Evolutionary conservation across 2,329 filamentous ascomycete genomes (phyloP), one percentile per base, ranked within the genome.

Genomic region (Ceratocystiopsis minuta): DNA sequence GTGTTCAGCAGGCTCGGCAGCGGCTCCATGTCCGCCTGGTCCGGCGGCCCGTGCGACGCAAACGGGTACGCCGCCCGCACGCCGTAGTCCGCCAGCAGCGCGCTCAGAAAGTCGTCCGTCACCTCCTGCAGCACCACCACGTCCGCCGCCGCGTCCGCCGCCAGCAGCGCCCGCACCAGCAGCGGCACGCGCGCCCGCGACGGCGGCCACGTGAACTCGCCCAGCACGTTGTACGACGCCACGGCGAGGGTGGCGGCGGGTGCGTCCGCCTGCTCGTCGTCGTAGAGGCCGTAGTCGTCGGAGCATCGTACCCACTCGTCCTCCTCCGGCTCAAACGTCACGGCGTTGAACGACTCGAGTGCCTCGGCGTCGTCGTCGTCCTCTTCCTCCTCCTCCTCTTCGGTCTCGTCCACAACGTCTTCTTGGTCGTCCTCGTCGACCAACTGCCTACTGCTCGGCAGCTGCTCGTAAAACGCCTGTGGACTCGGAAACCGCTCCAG

Each of bases 1-100:
- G 72, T 59, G 48, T 80, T 80, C 9, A 75, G 63, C 39, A 74
- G 60, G 45, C 66, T 76, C 1, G 72, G 67, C 14, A 80, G 60
- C 4, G 74, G 72, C 2, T 65, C 66, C 39, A 71, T 56, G 13
- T 66, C 64, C 4, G 53, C 20, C 46, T 76, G 67, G 9, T 58
- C 52, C 0, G 75, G 70, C 1, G 73, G 69, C 0, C 65, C 71
- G 51, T 76, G 67, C 2, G 71, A 73, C n/a, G 60, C 55, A 51
- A 67, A 79, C 1, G 66, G 62, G 47, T 76, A 80, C 2, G 53
- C 56, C 12, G 55, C 48, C 24, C 62, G 61, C 18, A 80, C 58
- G 2, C 56, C 50, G 2, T 56, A 45, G 42, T 70, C 54, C 3
- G 52, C 50, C 2, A 80, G 65, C 1, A 81, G 57, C 43, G 64